A percentile compares a stretch with the other conserved stretches of the same genome.
Evolutionary conservation across 177 flowering plant species (phyloP).

Genomic region (Vitis hybrid): DNA sequence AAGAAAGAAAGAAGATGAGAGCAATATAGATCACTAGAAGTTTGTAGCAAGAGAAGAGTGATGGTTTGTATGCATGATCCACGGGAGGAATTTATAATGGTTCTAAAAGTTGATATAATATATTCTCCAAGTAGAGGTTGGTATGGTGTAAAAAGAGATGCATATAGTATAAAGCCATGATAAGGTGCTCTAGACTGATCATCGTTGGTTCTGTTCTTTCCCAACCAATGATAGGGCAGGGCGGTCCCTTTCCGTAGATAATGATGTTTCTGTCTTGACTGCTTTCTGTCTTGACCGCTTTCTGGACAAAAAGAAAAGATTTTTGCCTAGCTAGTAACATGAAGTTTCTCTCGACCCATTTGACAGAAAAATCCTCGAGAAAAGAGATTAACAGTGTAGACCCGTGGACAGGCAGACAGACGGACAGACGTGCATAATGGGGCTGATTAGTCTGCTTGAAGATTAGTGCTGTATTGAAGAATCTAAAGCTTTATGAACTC

Average conservation of each 20-base stretch:
- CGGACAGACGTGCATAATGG: not conserved
- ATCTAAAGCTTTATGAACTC: constrained; percentile 18
- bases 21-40: not conserved
- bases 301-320: not conserved
- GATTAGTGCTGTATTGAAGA: constrained; percentile 7
- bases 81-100: constrained; percentile 14
- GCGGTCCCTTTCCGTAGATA: constrained; percentile 15
- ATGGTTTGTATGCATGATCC: constrained; percentile 5
- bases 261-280: constrained; percentile 17
- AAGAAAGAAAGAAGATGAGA: not conserved
- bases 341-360: not conserved
- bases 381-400: too few species aligned
- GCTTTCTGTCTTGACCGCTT: constrained; percentile 9
- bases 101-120: not conserved
- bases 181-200: constrained; percentile 24
- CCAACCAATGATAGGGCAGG: constrained; percentile 15
- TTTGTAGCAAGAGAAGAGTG: not conserved
- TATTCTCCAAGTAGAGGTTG: constrained; percentile 11
- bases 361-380: too few species aligned
- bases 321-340: not conserved
- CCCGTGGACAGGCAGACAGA: not conserved
- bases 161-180: constrained; percentile 28
- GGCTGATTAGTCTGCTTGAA: constrained; percentile 11
- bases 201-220: constrained; percentile 24
- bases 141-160: constrained; percentile 10